phyloP scores from a whole-genome alignment of 2,329 filamentous ascomycete genomes.

The Clonostachys rosea region DNA sequence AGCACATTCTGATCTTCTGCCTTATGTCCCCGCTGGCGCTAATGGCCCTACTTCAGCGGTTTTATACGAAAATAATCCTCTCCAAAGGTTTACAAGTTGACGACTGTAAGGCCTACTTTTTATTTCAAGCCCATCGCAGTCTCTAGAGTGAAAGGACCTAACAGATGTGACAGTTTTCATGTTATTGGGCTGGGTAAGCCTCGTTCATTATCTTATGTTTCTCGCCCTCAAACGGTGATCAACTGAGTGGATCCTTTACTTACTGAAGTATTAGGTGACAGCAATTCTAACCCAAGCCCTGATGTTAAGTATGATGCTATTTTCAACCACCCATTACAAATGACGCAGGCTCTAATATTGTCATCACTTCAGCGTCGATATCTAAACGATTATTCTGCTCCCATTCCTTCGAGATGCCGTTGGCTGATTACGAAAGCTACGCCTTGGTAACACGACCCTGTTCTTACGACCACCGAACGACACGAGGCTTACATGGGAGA shows the following conservation, averaged over 20 bases:
- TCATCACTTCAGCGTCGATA: conserved; percentile 5
- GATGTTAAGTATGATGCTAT: too few species aligned
- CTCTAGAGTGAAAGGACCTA: too few species aligned
- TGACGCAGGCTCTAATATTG: too few species aligned
- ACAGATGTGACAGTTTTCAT: conserved; percentile 3
- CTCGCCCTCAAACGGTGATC: too few species aligned
- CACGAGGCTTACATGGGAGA: not conserved
- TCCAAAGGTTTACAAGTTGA: conserved; percentile 13
- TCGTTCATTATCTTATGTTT: not conserved
- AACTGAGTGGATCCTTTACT: too few species aligned
- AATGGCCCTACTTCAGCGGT: conserved; percentile 14
- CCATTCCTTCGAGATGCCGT: conserved; percentile 14
- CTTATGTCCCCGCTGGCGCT: conserved; percentile 14
- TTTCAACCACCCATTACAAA: too few species aligned
- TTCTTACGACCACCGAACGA: too few species aligned
- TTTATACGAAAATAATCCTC: conserved; percentile 22
- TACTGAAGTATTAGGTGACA: too few species aligned
- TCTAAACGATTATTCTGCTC: conserved; percentile 8
- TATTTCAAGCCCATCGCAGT: not conserved
- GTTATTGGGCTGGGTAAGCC: conserved; percentile 1
- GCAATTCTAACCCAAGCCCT: too few species aligned
- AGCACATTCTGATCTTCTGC: conserved; percentile 17
- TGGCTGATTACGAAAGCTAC: conserved; percentile 9
- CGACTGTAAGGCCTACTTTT: conserved; percentile 11
- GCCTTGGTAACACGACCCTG: conserved; percentile 2